Conservation (phyloP, 78 protist genomes). For the Anaeramoeba flamelloides region DNA sequence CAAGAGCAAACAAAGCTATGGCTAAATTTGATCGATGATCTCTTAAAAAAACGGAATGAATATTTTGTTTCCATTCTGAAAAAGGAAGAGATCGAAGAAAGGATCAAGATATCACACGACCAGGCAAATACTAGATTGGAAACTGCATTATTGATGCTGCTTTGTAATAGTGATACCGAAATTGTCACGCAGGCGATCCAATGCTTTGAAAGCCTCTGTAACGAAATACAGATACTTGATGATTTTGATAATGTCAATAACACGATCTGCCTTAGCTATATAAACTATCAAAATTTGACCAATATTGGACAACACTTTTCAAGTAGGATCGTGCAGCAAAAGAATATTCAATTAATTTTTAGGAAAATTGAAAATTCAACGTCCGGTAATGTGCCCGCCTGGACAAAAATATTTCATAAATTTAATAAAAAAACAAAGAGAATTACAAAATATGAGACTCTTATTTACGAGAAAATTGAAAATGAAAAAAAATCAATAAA, state of each 20-base stretch:
- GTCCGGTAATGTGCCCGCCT: conserved; percentile 40
- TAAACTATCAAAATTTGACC: conserved; percentile 23
- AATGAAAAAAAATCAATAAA: background rate
- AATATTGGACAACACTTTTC: conserved; percentile 26
- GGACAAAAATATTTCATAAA: conserved; percentile 32
- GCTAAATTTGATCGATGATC: background rate
- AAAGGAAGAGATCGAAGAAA: background rate
- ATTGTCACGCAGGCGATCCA: conserved; percentile 32
- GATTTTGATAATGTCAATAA: conserved; percentile 20
- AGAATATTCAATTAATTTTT: conserved; percentile 28
- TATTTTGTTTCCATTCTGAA: background rate
- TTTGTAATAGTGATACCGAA: conserved; percentile 36
- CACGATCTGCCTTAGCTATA: conserved; percentile 3
- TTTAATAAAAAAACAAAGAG: conserved; percentile 20
- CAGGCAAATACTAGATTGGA: conserved; percentile 4
- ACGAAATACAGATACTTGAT: conserved; percentile 27
- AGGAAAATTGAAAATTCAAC: conserved; percentile 26
- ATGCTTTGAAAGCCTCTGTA: conserved; percentile 33
- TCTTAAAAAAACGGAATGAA: background rate
- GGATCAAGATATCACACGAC: background rate
- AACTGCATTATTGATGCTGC: conserved; percentile 31
- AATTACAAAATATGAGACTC: background rate
- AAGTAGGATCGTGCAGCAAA: conserved; percentile 44
- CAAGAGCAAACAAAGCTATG: background rate
- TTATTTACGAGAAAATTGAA: background rate